phyloP scores from a whole-genome alignment of 148 eudicot genomes.

The Diospyros kaki region DNA sequence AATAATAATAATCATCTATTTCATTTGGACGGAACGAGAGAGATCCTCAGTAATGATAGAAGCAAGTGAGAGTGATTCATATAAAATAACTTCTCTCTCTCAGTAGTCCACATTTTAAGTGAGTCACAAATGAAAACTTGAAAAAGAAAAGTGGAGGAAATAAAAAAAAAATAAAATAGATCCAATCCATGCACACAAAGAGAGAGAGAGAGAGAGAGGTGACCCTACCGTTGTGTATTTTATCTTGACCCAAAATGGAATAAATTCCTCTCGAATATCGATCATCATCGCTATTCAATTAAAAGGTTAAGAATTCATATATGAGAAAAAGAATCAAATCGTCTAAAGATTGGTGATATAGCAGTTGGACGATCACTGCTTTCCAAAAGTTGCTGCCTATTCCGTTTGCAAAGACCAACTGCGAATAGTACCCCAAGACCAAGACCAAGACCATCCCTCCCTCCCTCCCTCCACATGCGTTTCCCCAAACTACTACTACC shows the following conservation, averaged over 20 bases:
- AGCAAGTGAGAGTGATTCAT: constrained; percentile 17
- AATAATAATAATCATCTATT: no score
- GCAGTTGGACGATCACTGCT: constrained; percentile 42
- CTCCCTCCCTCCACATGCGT: no score
- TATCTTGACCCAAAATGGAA: neutral
- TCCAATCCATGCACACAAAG: neutral
- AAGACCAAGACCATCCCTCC: constrained; percentile 8
- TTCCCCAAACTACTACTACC: no score
- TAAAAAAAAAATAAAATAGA: neutral
- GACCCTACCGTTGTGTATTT: neutral
- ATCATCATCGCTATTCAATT: constrained; percentile 26
- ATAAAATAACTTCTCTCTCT: no score
- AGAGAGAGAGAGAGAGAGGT: constrained; percentile 10
- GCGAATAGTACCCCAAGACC: constrained; percentile 27
- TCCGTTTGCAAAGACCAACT: constrained; percentile 23
- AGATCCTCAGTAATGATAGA: constrained; percentile 9
- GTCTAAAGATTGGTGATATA: constrained; percentile 63
- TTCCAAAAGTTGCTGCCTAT: constrained; percentile 63
- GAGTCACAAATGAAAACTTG: constrained; percentile 25
- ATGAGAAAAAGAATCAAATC: constrained; percentile 37
- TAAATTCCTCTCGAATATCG: constrained; percentile 22
- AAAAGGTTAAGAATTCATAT: constrained; percentile 42
- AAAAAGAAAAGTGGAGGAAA: neutral
- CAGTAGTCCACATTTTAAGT: no score
- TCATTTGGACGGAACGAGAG: neutral